A percentile compares a stretch with the other conserved stretches of the same genome.
Evolutionary conservation across 108 stramenopile species (phyloP).

Genomic region (Conticribra guillardii): DNA sequence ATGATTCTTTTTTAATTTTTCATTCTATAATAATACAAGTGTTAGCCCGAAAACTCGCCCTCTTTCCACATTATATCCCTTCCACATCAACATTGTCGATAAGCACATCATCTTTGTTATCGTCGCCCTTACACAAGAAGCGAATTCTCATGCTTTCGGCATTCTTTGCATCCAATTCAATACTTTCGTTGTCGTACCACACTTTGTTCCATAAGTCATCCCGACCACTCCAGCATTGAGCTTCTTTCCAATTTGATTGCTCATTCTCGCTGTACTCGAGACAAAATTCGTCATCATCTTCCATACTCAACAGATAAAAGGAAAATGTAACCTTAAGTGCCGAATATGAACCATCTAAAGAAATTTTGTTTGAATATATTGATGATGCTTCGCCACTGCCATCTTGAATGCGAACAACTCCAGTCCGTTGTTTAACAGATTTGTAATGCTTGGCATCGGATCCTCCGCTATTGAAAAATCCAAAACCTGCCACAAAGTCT

Average conservation of each 20-base stretch:
- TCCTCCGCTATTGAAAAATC: conserved; percentile 10
- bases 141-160: neutral
- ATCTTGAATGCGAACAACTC: conserved; percentile 29
- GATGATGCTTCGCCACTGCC: conserved; percentile 24
- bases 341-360: neutral
- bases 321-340: conserved; percentile 11
- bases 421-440: neutral
- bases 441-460: neutral
- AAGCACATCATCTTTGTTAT: conserved; percentile 24
- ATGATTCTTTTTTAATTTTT: too few relatives aligned
- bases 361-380: conserved; percentile 8
- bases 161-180: conserved; percentile 1
- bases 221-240: neutral
- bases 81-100: too few relatives aligned
- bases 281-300: conserved; percentile 25
- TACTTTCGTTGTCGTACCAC: conserved; percentile 15
- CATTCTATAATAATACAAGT: too few relatives aligned
- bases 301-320: conserved; percentile 8
- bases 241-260: neutral
- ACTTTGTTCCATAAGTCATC: conserved; percentile 6
- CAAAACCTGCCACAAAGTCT: conserved; percentile 20
- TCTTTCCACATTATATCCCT: conserved; percentile 1
- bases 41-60: too few relatives aligned
- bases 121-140: conserved; percentile 9
- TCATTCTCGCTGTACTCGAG: conserved; percentile 1